phyloP scores from a whole-genome alignment of 2,329 filamentous ascomycete species.

The Penicillium sp. region DNA sequence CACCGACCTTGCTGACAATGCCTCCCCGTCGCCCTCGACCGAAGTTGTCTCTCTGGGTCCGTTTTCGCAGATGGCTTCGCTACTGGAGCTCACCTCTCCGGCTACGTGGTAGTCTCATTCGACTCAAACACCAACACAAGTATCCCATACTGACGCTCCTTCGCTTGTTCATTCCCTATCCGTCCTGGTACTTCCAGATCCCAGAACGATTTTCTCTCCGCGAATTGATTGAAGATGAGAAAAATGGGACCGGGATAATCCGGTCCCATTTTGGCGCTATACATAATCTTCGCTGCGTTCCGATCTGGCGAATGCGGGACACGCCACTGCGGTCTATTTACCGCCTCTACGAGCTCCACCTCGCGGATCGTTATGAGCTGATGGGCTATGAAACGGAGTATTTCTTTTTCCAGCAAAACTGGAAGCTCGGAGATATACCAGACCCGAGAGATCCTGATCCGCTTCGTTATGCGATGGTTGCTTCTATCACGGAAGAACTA shows the following conservation, averaged over 20 bases:
- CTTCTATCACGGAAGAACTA: slow-evolving; percentile 28
- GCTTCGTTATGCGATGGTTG: slow-evolving; percentile 30
- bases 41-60: not conserved
- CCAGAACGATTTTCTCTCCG: slow-evolving; percentile 21
- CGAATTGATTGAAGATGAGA: slow-evolving; percentile 16
- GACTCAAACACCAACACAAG: slow-evolving; percentile 20
- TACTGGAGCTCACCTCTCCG: slow-evolving; percentile 17
- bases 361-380: slow-evolving; percentile 21
- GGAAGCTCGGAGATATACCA: slow-evolving; percentile 23
- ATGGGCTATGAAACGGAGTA: slow-evolving; percentile 29
- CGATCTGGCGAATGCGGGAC: slow-evolving; percentile 30
- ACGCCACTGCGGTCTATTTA: slow-evolving; percentile 32
- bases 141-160: slow-evolving; percentile 23
- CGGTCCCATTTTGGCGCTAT: slow-evolving; percentile 13
- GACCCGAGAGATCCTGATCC: slow-evolving; percentile 30
- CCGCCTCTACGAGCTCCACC: slow-evolving; percentile 29
- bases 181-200: slow-evolving; percentile 27
- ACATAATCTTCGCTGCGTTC: slow-evolving; percentile 27
- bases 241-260: slow-evolving; percentile 2
- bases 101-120: slow-evolving; percentile 22
- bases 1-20: not conserved
- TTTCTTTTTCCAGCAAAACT: slow-evolving; percentile 22
- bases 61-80: not conserved
- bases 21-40: not conserved
- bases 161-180: slow-evolving; percentile 26